Evolutionary conservation across 129 eudicot species (phyloP).

Genomic region (Gnaphalium uliginosum): DNA sequence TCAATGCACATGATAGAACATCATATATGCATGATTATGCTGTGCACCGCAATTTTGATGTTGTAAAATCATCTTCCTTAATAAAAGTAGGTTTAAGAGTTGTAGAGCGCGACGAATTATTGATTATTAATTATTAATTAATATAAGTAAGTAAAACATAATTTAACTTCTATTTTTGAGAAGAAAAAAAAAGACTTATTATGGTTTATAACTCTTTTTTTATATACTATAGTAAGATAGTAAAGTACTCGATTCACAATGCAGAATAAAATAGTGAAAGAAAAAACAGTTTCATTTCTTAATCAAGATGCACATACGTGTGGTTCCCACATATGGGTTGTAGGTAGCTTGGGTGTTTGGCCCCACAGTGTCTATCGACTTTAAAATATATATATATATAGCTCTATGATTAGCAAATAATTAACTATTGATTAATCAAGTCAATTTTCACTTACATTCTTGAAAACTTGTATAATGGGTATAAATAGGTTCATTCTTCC

Average conservation of each 20-base stretch:
- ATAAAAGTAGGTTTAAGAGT: too few relatives aligned
- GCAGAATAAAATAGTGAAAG: not conserved
- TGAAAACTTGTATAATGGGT: constrained; percentile 23
- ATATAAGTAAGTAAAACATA: too few relatives aligned
- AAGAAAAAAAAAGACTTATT: too few relatives aligned
- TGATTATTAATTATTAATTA: too few relatives aligned
- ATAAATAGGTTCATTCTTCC: constrained; percentile 42
- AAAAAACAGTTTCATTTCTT: not conserved
- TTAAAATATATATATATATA: constrained; percentile 31
- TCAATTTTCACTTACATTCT: constrained; percentile 43
- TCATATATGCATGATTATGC: too few relatives aligned
- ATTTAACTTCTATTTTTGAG: too few relatives aligned
- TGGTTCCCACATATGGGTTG: constrained; percentile 58
- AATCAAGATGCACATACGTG: not conserved
- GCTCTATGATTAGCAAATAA: constrained; percentile 41
- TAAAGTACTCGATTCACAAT: too few relatives aligned
- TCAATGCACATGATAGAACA: too few relatives aligned
- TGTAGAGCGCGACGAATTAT: too few relatives aligned
- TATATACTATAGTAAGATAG: not conserved
- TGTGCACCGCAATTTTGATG: too few relatives aligned
- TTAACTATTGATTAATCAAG: constrained; percentile 37
- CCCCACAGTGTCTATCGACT: constrained; percentile 58
- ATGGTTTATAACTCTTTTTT: too few relatives aligned
- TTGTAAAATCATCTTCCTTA: too few relatives aligned
- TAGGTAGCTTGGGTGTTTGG: constrained; percentile 26